phyloP scores from a whole-genome alignment of 108 stramenopile genomes.

The Thalassiosira profunda region DNA sequence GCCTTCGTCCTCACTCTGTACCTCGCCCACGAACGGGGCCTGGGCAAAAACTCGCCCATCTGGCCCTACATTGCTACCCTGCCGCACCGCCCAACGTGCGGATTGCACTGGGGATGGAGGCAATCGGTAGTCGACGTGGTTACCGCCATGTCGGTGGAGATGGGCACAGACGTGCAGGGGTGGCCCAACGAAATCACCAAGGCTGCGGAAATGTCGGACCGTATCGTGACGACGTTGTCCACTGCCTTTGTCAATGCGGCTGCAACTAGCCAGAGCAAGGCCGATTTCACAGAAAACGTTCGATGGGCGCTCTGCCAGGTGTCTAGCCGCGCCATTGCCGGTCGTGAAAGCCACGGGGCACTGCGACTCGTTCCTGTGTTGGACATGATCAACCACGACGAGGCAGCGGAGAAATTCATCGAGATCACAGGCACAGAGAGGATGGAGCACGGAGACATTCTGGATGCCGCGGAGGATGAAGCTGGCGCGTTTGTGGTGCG shows the following conservation, averaged over 20 bases:
- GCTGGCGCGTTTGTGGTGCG: constrained; percentile 81
- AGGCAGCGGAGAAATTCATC: constrained; percentile 70
- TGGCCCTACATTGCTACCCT: constrained; percentile 85
- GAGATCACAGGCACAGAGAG: constrained; percentile 73
- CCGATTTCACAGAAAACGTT: constrained; percentile 43
- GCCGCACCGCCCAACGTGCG: constrained; percentile 78
- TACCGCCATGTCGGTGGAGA: constrained; percentile 64
- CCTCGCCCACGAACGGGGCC: constrained; percentile 79
- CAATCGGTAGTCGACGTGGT: constrained; percentile 75
- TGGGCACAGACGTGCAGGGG: constrained; percentile 74
- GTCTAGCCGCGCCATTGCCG: constrained; percentile 74
- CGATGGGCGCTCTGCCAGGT: constrained; percentile 90
- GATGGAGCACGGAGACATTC: constrained; percentile 22
- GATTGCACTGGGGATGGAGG: constrained; percentile 56
- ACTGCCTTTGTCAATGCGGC: no score
- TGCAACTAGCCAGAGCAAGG: constrained; percentile 49
- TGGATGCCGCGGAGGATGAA: constrained; percentile 54
- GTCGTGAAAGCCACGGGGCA: constrained; percentile 57
- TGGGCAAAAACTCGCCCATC: constrained; percentile 64
- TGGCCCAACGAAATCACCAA: constrained; percentile 79
- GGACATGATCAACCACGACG: constrained; percentile 89
- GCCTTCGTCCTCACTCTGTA: constrained; percentile 65
- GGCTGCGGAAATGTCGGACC: constrained; percentile 63
- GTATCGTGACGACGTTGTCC: constrained; percentile 48
- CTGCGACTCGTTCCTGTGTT: constrained; percentile 78